Evolutionary conservation across 179 eudicot genomes (phyloP), one percentile per base, ranked within the genome.

Genomic region (Silene vulgaris): DNA sequence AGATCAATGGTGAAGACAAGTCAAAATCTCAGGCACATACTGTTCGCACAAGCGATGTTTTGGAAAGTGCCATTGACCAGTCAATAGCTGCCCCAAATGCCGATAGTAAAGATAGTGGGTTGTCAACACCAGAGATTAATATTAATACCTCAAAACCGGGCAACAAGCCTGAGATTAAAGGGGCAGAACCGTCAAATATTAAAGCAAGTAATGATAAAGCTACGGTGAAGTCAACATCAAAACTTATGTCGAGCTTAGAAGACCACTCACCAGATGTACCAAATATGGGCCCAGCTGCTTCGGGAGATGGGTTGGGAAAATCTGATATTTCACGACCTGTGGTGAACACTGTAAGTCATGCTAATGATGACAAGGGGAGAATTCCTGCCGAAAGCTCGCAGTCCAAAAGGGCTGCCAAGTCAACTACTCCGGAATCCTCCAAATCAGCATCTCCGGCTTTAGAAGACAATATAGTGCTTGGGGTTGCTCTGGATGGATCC

Each of bases 401-500:
- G 56, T 50, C 81, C 52, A 84, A 90, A 63, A 85, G 82, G 77
- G 82, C 48, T 40, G 85, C 75, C 71, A 82, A 76, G 73, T 75
- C 82, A 43, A 17, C 79, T 17, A 48, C 40, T 50, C 13, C 82
- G n/a, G 86, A 79, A 32, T 67, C 87, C 16, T 77, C 87, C 40
- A 71, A 79, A 73, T 71, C 84, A n/a, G 80, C 82, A 61, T 72
- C 83, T 5, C n/a, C 95, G 57, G 56, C 78, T 20, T 63, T 90
- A 83, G 96, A 92, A 76, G 98, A 94, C 74, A 94, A 94, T 71
- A 86, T 94, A 48, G 92, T 94, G 67, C 92, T 94, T 8, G 97
- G 97, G 62, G 98, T 94, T 82, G 98, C 96, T 78, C 82, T 94
- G 77, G 98, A 90, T 67, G 97, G 98, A 8, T 92, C 98, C 21